Evolutionary conservation across 2,329 filamentous ascomycete genomes (phyloP), one percentile per base, ranked within the genome.

Genomic region (Nigrospora osmanthi): DNA sequence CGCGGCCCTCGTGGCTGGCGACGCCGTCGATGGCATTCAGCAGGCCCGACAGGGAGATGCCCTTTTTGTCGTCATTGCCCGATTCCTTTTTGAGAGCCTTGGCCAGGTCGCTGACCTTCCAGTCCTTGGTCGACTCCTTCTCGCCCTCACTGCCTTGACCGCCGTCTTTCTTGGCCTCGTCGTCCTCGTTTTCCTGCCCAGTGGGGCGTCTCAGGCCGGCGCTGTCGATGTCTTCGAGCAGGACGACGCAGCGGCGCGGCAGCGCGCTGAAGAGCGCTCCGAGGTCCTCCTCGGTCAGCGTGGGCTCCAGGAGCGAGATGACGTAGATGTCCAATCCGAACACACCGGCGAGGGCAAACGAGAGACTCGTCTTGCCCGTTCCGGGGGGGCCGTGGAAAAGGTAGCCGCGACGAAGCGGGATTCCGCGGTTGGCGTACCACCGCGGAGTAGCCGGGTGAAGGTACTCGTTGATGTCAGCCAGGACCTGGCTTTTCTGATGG

Each of bases 1-100:
- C 78, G 38, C 85, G 78, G 23, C 86, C 87, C 65, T 91, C 87
- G 54, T 87, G 85, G 3, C 81, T 85, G 1, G 84, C 85, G 1
- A 89, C 86, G 44, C 88, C 86, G 56, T 94, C 87, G 48, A 94
- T 88, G 47, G 85, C 84, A 62, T 94, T 94, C 42, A 94, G 74
- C 1, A 94, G 73, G 1, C 87, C 87, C 0, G 85, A 87, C 2
- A 93, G 73, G 1, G 85, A 87, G 52, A 90, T 87, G n/a, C 74
- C 63, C 48, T 66, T 64, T 49, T 67, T 66, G 30, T 67, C 66
- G 46, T 67, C 62, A 15, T 54, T 52, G 40, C 34, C 32, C 11
- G 58, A 60, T 13, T 69, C 65, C 40, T 66, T 68, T 52, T 69
- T 70, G 4, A 72, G 57, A 32, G 67, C 68, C 32, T 65, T 66